These are phyloP conservation scores for Globisporangium viniferum DNA, from an alignment of 352 stramenopile species.

Conservation along the genomic window DNA sequence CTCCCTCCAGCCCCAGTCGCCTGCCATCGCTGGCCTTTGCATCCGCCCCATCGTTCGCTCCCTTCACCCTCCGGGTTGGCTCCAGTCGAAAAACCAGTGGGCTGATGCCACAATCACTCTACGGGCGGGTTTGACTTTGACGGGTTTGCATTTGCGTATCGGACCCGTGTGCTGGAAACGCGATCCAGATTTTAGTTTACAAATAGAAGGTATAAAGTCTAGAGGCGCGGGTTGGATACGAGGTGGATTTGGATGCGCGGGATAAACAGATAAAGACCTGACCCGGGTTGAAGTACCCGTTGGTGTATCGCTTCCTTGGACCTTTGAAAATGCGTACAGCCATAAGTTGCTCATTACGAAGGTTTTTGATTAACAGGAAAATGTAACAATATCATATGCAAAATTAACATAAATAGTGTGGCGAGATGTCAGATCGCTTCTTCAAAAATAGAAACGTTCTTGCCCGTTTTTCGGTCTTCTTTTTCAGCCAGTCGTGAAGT, in stretches of 20 bases:
- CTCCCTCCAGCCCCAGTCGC: not conserved
- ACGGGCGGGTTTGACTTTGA: not conserved
- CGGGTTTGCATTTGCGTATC: not conserved
- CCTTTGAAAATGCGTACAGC: not conserved
- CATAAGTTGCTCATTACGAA: not conserved
- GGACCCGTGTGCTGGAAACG: not conserved
- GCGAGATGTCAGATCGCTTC: not conserved
- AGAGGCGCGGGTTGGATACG: not conserved
- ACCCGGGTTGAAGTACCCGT: not conserved
- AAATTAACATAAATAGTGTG: not conserved
- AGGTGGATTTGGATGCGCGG: not conserved
- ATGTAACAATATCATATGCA: not conserved
- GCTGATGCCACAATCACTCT: slow-evolving; percentile 8
- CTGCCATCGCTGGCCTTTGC: not conserved
- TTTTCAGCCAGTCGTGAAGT: slow-evolving; percentile 5
- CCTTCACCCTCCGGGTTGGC: not conserved
- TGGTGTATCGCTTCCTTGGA: not conserved
- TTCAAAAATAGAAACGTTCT: slow-evolving; percentile 17
- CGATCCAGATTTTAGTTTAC: not conserved
- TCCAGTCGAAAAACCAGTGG: not conserved
- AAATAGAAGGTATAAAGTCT: not conserved
- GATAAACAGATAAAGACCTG: not conserved
- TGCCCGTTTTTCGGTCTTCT: not conserved
- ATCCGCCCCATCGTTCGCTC: not conserved
- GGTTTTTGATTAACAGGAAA: fast-evolving